Evolutionary conservation across 108 stramenopile genomes (phyloP).

Genomic region (Skeletonema grethae): DNA sequence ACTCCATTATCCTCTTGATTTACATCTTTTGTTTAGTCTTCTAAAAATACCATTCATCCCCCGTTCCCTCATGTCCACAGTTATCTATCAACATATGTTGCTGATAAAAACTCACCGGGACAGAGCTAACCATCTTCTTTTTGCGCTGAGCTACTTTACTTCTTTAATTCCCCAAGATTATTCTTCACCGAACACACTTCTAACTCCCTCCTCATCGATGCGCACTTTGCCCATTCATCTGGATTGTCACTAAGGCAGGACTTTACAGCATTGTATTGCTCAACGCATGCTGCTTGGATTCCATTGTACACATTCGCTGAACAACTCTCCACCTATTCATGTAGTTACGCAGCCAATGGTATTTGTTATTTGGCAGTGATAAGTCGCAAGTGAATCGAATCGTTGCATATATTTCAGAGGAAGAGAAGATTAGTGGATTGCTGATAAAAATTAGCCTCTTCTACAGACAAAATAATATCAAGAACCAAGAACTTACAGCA

Average conservation of each 20-base stretch:
- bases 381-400: not conserved
- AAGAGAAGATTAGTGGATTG: not conserved
- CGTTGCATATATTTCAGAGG: not conserved
- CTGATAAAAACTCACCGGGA: not conserved
- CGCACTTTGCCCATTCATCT: constrained; percentile 42
- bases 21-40: constrained; percentile 8
- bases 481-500: constrained; percentile 33
- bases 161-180: constrained; percentile 37
- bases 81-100: not conserved
- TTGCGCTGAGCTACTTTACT: constrained; percentile 19
- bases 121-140: not conserved
- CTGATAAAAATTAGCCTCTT: not conserved
- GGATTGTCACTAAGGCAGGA: constrained; percentile 43
- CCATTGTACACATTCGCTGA: constrained; percentile 45
- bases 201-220: constrained; percentile 36
- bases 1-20: not conserved
- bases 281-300: constrained; percentile 26
- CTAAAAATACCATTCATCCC: not conserved
- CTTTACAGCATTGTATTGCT: constrained; percentile 42
- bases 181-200: constrained; percentile 47
- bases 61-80: constrained; percentile 1
- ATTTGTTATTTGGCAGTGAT: no score
- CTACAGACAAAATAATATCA: not conserved
- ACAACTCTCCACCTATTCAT: constrained; percentile 41
- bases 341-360: no score